Conservation (phyloP, 1,284 basidiomycete genomes). For the Pyrrhoderma noxium region DNA sequence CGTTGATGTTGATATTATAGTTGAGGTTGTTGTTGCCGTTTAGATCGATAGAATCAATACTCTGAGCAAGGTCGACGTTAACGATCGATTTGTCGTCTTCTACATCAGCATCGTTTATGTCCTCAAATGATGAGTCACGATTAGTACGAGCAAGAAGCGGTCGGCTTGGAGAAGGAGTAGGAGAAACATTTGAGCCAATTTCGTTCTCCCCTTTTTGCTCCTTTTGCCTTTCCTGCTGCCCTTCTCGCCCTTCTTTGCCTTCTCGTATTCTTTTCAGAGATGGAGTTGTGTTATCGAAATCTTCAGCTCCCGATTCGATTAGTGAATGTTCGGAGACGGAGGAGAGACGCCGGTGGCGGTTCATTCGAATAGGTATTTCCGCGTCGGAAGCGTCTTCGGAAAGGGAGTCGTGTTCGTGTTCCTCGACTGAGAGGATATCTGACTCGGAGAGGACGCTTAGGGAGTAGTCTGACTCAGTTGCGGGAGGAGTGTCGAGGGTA, state of each 20-base stretch:
- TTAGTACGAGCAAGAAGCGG: slow-evolving; percentile 18
- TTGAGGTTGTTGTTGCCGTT: no score
- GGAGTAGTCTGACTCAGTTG: slow-evolving; percentile 46
- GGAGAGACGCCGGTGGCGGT: slow-evolving; percentile 13
- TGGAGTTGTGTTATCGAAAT: not conserved
- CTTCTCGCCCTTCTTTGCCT: no score
- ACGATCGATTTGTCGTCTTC: slow-evolving; percentile 20
- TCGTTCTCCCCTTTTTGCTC: slow-evolving; percentile 10
- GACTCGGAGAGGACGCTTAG: slow-evolving; percentile 36
- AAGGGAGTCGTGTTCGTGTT: slow-evolving; percentile 29
- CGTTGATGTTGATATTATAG: no score
- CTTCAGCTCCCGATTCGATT: slow-evolving; percentile 1
- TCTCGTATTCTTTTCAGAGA: not conserved
- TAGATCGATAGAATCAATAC: slow-evolving; percentile 28
- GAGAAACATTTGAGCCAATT: not conserved
- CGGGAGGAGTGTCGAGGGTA: slow-evolving; percentile 60
- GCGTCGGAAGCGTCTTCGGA: slow-evolving; percentile 34
- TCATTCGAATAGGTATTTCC: slow-evolving; percentile 1
- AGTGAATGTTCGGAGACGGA: slow-evolving; percentile 13
- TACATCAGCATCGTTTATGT: slow-evolving; percentile 27
- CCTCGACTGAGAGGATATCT: slow-evolving; percentile 38
- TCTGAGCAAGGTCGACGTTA: slow-evolving; percentile 24
- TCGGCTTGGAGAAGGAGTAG: slow-evolving; percentile 10
- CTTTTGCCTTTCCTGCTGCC: no score
- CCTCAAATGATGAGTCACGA: slow-evolving; percentile 27